phyloP scores from a whole-genome alignment of 2,329 filamentous ascomycete species.

The Fusarium sp. region DNA sequence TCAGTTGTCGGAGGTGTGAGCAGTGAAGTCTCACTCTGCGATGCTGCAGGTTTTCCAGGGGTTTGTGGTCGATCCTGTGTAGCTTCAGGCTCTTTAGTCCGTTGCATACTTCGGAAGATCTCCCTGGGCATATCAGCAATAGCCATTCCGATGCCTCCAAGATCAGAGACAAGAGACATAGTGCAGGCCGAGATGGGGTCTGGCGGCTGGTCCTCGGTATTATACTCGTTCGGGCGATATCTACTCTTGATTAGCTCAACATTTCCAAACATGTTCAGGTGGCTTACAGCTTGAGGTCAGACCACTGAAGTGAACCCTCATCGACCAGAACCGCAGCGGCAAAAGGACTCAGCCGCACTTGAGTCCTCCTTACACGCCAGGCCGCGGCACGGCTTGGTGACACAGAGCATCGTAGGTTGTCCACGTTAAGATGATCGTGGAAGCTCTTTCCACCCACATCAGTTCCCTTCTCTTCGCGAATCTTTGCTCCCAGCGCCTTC shows the following conservation, averaged over 20 bases:
- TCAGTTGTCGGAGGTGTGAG: slow-evolving; percentile 5
- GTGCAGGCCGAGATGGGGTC: slow-evolving; percentile 84
- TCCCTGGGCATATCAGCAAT: slow-evolving; percentile 77
- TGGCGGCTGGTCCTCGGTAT: slow-evolving; percentile 80
- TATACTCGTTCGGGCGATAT: slow-evolving; percentile 71
- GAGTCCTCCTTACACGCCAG: slow-evolving; percentile 77
- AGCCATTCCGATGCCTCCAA: slow-evolving; percentile 83
- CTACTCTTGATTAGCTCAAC: too few species aligned
- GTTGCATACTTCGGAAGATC: slow-evolving; percentile 57
- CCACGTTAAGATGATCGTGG: slow-evolving; percentile 74
- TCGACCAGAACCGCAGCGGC: slow-evolving; percentile 77
- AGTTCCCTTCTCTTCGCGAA: slow-evolving; percentile 73
- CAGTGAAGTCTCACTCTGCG: slow-evolving; percentile 14
- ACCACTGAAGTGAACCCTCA: slow-evolving; percentile 71
- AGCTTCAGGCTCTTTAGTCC: slow-evolving; percentile 27
- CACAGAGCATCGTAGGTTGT: slow-evolving; percentile 75
- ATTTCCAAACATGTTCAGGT: too few species aligned
- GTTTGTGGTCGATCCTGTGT: neutral
- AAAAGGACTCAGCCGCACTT: slow-evolving; percentile 75
- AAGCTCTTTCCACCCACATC: slow-evolving; percentile 74
- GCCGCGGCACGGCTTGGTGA: slow-evolving; percentile 75
- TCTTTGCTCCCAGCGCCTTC: slow-evolving; percentile 69
- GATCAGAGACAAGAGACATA: slow-evolving; percentile 82
- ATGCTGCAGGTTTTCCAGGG: slow-evolving; percentile 1
- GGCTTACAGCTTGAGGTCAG: slow-evolving; percentile 80